Base-by-base conservation (phyloP, 1,284 basidiomycete genomes). In the Megacollybia platyphylla region DNA sequence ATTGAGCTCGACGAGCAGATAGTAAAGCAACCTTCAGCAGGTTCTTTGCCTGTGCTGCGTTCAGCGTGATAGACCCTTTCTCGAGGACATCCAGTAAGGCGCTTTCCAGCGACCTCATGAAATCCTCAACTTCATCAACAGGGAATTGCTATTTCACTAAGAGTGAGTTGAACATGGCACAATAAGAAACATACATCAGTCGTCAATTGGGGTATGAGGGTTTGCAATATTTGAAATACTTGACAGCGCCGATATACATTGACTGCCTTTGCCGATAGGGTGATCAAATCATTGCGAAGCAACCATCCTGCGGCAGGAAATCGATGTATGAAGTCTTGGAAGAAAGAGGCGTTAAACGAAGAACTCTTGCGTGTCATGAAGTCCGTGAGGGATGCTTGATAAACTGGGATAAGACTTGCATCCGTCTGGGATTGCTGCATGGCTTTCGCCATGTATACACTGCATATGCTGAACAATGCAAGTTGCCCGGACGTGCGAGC, bases 291-390 rank as follows among this genome's bases (percentile, higher is more conserved):
- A 10, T 67, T 58, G 9, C 79, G 75, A 27, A 90, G 59, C 32
- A 51, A 59, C 87, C 90, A 93, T 6, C 76, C 87, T 5, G 70
- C 62, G 6, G 60, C 47, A 0, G 87, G 79, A 61, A 77, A 75
- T 32, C 87, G 78, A 26, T 72, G 72, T 44, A 87, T 68, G 52
- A 87, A 86, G 42, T 91, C 87, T 43, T 78, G 68, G 60, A 97
- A 78, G 65, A 96, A 92, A 31, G 63, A 62, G 1, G 74, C 62
- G 51, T 85, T 84, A 38, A 96, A 67, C 29, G 74, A 67, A 4
- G 87, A 91, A 36, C 78, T 73, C 62, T 94, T 96, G 46, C 87
- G 75, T 7, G 75, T 76, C 45, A 86, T 66, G 56, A 89, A 96
- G 60, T 93, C 88, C 11, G 65, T 54, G 17, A 94, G 60, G 0